Evolutionary conservation across 192 early-diverging fungal genomes (phyloP).

Genomic region (Umbelopsis sp.): DNA sequence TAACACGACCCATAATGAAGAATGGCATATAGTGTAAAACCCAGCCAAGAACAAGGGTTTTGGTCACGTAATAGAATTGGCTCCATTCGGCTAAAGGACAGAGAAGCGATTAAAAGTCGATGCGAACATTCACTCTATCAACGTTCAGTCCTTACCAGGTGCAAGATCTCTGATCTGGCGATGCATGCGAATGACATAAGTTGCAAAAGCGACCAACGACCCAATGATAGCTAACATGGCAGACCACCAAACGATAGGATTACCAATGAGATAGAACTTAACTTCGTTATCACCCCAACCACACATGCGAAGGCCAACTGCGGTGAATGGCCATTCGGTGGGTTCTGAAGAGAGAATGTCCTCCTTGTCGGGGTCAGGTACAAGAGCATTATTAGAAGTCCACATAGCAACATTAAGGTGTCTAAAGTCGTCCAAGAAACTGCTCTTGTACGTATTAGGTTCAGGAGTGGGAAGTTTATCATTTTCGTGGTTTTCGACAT

Average conservation of each 20-base stretch:
- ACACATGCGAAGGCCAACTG: slow-evolving; percentile 91
- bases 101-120: neutral
- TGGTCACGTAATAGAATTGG: slow-evolving; percentile 70
- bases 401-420: slow-evolving; percentile 96
- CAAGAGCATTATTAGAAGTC: slow-evolving; percentile 93
- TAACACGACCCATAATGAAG: slow-evolving; percentile 95
- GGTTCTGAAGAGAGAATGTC: slow-evolving; percentile 81
- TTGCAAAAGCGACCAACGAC: slow-evolving; percentile 37
- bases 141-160: slow-evolving; percentile 29
- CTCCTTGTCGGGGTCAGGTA: slow-evolving; percentile 90
- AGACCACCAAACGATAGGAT: slow-evolving; percentile 92
- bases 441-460: slow-evolving; percentile 61
- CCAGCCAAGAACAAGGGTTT: slow-evolving; percentile 86
- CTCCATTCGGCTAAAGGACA: slow-evolving; percentile 56
- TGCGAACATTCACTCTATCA: no score
- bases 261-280: slow-evolving; percentile 94
- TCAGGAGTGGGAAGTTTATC: slow-evolving; percentile 72
- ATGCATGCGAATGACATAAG: slow-evolving; percentile 65
- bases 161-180: slow-evolving; percentile 63
- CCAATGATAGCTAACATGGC: slow-evolving; percentile 55
- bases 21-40: slow-evolving; percentile 93
- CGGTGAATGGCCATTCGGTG: slow-evolving; percentile 86
- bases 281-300: slow-evolving; percentile 82
- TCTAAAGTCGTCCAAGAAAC: slow-evolving; percentile 83
- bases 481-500: slow-evolving; percentile 88